Evolutionary conservation across 192 early-diverging fungal genomes (phyloP), one percentile per base, ranked within the genome.

Genomic region (Kickxella alabastrina): DNA sequence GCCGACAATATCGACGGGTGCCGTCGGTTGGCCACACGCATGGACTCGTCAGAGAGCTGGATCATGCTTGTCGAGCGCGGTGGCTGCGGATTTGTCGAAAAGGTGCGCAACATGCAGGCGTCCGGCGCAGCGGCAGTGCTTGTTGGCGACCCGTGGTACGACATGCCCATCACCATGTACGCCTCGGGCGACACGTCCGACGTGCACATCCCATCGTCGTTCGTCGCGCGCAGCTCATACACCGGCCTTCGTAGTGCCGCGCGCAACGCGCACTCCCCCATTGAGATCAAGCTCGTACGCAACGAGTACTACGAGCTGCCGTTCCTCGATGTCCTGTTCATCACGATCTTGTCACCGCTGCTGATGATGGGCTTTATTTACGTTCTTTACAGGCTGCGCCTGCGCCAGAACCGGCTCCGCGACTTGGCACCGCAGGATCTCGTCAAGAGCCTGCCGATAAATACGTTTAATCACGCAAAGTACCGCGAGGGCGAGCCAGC

Each of bases 21-120:
- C 48, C 62, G 54, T 2, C 74, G 64, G 21, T 52, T 82, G 18
- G 70, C 79, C 2, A 47, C 59, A 22, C 68, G 50, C 18, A 44
- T 76, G 26, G 62, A 78, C n/a, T 12, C 34, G 15, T 51, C 62
- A 22, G 52, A 61, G 27, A 62, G 79, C 61, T 93, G 86, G 87
- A 83, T 93, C n/a, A 86, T 89, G 9, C 74, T 98, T 2, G 86
- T 96, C 3, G 82, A 88, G 51, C 83, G 95, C 43, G 95, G 94
- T 39, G 76, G 79, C 17, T 98, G 95, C 62, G 77, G 85, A 0
- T 98, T 98, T 57, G 79, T 88, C 29, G 86, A 90, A 6, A 98
- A 98, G 68, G 86, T 98, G 9, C 78, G 91, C 31, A 82, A 85
- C 25, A 93, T 96, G 92, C 92, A 98, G 75, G 65, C 56, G 6